phyloP scores from a whole-genome alignment of 805 yeast species.

The Candida dendrica region DNA sequence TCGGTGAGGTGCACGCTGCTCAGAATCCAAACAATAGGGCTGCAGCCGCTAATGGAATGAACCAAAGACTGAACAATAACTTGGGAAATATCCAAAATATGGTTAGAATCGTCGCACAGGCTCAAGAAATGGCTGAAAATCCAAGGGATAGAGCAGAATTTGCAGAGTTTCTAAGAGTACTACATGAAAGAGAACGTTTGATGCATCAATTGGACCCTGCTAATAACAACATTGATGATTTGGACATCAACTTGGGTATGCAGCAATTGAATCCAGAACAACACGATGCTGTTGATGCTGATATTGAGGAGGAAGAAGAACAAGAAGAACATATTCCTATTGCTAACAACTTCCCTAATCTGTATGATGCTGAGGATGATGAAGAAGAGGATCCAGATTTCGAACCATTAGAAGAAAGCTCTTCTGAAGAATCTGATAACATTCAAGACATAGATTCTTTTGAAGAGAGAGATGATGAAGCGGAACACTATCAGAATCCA shows the following conservation, averaged over 20 bases:
- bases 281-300: neutral
- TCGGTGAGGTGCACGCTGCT: constrained; percentile 36
- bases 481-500: neutral
- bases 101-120: neutral
- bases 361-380: neutral
- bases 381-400: constrained; percentile 24
- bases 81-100: neutral
- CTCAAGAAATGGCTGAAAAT: neutral
- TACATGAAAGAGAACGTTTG: constrained; percentile 1
- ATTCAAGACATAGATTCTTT: constrained; percentile 1
- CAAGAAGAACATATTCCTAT: constrained; percentile 8
- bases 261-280: neutral
- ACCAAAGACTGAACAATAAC: neutral
- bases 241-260: neutral
- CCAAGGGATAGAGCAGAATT: constrained; percentile 1
- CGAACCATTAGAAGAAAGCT: constrained; percentile 14
- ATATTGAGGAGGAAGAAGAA: constrained; percentile 9
- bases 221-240: too few species aligned
- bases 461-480: neutral
- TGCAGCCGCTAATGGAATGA: neutral
- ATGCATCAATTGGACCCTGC: neutral
- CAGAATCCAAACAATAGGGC: neutral
- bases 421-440: constrained; percentile 8
- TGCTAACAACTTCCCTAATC: too few species aligned
- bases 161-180: constrained; percentile 3